Percentiles rank a stretch among this genome's conserved stretches.
These are phyloP conservation scores for Phytophthora kernoviae DNA, from an alignment of 352 stramenopile genomes.

Conservation along the genomic window DNA sequence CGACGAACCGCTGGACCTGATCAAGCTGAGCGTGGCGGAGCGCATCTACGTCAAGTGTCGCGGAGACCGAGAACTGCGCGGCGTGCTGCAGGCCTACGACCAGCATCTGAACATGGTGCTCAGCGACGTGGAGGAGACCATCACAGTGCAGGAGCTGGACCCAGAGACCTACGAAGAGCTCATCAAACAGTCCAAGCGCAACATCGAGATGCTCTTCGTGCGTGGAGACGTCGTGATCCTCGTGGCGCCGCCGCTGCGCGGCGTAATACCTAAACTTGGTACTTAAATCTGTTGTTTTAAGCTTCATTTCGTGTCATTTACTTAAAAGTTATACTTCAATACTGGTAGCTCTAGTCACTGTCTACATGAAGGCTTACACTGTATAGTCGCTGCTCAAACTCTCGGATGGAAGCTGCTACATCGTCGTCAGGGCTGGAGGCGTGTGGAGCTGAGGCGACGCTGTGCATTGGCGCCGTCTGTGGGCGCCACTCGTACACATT, in stretches of 20 bases:
- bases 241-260: slow-evolving; percentile 95
- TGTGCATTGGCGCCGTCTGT: slow-evolving; percentile 26
- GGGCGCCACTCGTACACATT: slow-evolving; percentile 50
- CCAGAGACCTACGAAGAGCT: slow-evolving; percentile 99
- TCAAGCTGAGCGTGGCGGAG: slow-evolving; percentile 98
- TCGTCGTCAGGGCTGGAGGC: slow-evolving; percentile 19
- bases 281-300: neutral
- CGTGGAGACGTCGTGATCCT: slow-evolving; percentile 98
- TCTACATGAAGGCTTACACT: neutral
- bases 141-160: slow-evolving; percentile 96
- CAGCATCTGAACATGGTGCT: slow-evolving; percentile 99
- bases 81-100: slow-evolving; percentile 98
- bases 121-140: slow-evolving; percentile 98
- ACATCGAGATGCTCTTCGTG: slow-evolving; percentile 99
- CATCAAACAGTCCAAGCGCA: slow-evolving; percentile 93
- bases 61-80: slow-evolving; percentile 96
- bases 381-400: slow-evolving; percentile 47
- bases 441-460: slow-evolving; percentile 1
- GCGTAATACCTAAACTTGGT: slow-evolving; percentile 30
- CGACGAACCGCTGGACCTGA: slow-evolving; percentile 97
- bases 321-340: neutral
- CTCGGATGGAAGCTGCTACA: slow-evolving; percentile 40
- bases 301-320: slow-evolving; percentile 4
- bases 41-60: slow-evolving; percentile 99
- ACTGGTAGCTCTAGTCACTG: neutral